phyloP scores from a whole-genome alignment of 495 filamentous ascomycete species.

The Recurvomyces mirabilis region DNA sequence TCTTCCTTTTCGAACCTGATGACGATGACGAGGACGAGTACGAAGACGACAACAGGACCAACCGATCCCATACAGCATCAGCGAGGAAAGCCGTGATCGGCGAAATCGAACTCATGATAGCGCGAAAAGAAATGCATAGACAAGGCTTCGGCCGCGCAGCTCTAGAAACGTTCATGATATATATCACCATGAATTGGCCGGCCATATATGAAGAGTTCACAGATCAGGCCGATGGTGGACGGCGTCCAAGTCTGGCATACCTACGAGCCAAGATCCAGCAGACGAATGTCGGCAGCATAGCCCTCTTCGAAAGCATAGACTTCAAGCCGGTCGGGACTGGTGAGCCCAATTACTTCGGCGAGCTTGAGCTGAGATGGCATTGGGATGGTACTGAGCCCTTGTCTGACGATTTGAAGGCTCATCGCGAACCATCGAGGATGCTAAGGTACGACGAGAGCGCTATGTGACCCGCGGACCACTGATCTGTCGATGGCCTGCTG shows the following conservation, averaged over 20 bases:
- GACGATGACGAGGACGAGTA: constrained; percentile 33
- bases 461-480: no score
- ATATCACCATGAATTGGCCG: constrained; percentile 39
- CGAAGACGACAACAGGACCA: background rate
- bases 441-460: no score
- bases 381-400: background rate
- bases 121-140: constrained; percentile 44
- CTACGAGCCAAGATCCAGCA: constrained; percentile 52
- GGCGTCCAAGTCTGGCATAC: constrained; percentile 20
- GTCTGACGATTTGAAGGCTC: background rate
- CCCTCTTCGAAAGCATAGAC: constrained; percentile 47
- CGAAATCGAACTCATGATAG: constrained; percentile 87
- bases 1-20: constrained; percentile 55
- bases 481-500: no score
- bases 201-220: constrained; percentile 51
- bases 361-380: constrained; percentile 43
- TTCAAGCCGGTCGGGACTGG: constrained; percentile 39
- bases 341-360: constrained; percentile 55
- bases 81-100: constrained; percentile 41
- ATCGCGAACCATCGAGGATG: background rate
- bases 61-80: no score
- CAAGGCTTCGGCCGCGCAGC: constrained; percentile 55
- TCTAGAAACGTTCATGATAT: constrained; percentile 57
- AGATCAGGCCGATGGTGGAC: background rate
- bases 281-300: constrained; percentile 44